phyloP scores from a whole-genome alignment of 495 filamentous ascomycete genomes.

The Hypoxylon intermedium region DNA sequence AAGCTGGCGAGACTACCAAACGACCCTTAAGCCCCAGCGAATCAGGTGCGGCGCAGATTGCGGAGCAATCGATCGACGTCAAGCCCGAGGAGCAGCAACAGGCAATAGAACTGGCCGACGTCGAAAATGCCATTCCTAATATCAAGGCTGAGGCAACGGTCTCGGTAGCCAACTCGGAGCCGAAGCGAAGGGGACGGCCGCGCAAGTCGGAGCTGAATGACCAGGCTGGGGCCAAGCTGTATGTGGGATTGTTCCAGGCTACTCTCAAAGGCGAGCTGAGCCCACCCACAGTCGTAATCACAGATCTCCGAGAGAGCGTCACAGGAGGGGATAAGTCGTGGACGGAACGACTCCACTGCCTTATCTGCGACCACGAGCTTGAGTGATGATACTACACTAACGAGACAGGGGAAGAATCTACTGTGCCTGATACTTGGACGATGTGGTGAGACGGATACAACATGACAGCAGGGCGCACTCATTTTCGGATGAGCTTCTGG shows the following conservation, averaged over 20 bases:
- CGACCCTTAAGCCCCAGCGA: conserved; percentile 54
- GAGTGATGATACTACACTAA: conserved; percentile 34
- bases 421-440: too few relatives aligned
- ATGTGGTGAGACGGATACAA: too few relatives aligned
- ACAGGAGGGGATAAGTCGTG: conserved; percentile 54
- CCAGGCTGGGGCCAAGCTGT: conserved; percentile 46
- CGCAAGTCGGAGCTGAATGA: conserved; percentile 42
- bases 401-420: too few relatives aligned
- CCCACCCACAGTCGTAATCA: conserved; percentile 50
- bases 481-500: too few relatives aligned
- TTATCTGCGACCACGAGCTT: conserved; percentile 51
- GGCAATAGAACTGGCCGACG: conserved; percentile 31
- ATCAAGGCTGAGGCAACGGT: conserved; percentile 27
- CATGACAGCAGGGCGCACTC: too few relatives aligned
- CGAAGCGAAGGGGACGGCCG: conserved; percentile 42
- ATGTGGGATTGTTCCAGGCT: conserved; percentile 53
- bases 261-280: conserved; percentile 44
- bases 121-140: conserved; percentile 21
- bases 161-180: conserved; percentile 17
- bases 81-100: conserved; percentile 46
- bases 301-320: conserved; percentile 51
- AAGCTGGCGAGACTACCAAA: conserved; percentile 44
- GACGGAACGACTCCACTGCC: conserved; percentile 53
- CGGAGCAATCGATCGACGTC: conserved; percentile 57
- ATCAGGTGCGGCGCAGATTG: conserved; percentile 47